Evolutionary conservation across 306 rosid genomes (phyloP), one percentile per base, ranked within the genome.

Genomic region (Sophora flavescens): DNA sequence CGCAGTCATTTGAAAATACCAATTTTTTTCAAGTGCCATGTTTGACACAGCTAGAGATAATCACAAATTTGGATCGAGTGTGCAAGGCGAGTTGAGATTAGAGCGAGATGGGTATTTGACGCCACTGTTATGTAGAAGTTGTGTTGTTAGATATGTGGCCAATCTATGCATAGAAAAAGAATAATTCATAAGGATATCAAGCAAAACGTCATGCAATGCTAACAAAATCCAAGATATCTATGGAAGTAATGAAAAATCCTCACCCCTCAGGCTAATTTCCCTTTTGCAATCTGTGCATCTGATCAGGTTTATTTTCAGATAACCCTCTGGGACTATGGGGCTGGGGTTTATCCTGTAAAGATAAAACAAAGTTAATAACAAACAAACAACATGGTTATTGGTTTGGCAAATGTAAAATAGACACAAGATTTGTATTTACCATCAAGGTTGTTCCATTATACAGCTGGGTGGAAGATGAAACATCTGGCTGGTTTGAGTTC

Each of bases 251-350:
- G 11, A 17, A 26, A 75, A 80, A 61, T 83, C 50, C 78, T 84
- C 82, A 87, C 89, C 87, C 80, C 65, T 83, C 90, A 26, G 45
- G 84, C 51, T 84, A 35, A 60, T 78, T 84, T 87, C 83, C 85
- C 92, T 79, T 69, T 85, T 3, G 22, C 39, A 39, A 35, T 70
- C 15, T 69, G 85, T 26, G 70, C 39, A 83, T 73, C 57, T 81
- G 87, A 75, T 84, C 89, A 22, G 44, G 52, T 89, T 66, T 86
- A 72, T 72, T 84, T 45, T 88, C 91, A 80, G 70, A 54, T 50
- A 38, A 79, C 58, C 87, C 91, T 54, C 50, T 51, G 63, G 93
- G 93, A 76, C 91, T 85, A 7, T 30, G 32, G 32, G 32, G 32
- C 2, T 6, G 83, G 39, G 86, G 70, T 83, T 63, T 85, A 56